phyloP scores from a whole-genome alignment of 108 stramenopile species.

The Asterionellopsis glacialis region DNA sequence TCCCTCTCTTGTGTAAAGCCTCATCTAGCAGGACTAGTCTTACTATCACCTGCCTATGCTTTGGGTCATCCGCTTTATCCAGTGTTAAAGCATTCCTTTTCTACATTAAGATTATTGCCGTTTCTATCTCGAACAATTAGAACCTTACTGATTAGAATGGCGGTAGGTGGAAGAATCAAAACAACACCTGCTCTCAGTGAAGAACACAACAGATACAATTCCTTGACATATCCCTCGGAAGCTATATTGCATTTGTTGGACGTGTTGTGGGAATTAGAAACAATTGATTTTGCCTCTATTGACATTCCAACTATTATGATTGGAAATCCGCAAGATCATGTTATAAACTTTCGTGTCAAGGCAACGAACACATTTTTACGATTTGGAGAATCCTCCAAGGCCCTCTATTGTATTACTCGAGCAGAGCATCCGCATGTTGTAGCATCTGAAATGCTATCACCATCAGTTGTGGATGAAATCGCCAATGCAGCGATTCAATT shows the following conservation, averaged over 20 bases:
- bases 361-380: constrained; percentile 4
- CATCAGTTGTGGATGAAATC: constrained; percentile 6
- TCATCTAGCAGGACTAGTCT: no score
- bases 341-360: constrained; percentile 3
- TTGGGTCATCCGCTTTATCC: no score
- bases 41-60: no score
- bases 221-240: constrained; percentile 2
- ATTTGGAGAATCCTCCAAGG: constrained; percentile 2
- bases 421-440: constrained; percentile 1
- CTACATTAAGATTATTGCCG: no score
- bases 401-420: background rate
- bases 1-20: no score
- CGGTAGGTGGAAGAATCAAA: no score
- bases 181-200: constrained; percentile 1
- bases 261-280: constrained; percentile 1
- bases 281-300: background rate
- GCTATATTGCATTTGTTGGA: constrained; percentile 9
- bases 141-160: no score
- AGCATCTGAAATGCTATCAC: background rate
- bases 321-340: constrained; percentile 8
- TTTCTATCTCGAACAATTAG: no score
- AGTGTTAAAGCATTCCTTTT: no score
- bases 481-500: background rate
- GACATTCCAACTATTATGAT: constrained; percentile 5
- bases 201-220: constrained; percentile 2